Percentiles rank a stretch among this genome's conserved stretches.
Conservation (phyloP, 2,329 filamentous ascomycete species). For the Fusarium albidum region DNA sequence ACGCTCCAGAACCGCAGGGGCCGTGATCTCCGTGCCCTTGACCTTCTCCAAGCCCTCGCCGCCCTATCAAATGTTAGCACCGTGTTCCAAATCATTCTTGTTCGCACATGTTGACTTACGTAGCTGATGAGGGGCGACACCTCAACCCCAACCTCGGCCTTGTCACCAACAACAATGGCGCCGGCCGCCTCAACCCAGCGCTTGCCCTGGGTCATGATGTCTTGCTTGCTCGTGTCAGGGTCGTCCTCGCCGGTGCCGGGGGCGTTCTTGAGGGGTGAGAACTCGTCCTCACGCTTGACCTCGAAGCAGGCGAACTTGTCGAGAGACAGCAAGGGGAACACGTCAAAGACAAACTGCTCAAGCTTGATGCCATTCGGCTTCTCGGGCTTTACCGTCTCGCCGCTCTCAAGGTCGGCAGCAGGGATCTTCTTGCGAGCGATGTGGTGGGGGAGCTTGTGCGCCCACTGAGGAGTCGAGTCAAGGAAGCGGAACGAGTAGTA, state of each 20-base stretch:
- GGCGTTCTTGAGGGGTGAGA: conserved; percentile 94
- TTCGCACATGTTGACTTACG: conserved; percentile 64
- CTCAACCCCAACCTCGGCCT: conserved; percentile 78
- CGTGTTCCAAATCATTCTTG: not conserved
- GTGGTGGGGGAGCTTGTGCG: conserved; percentile 88
- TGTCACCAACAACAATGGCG: conserved; percentile 72
- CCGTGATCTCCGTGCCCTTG: conserved; percentile 60
- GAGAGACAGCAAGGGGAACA: conserved; percentile 88
- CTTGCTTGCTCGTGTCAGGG: conserved; percentile 87
- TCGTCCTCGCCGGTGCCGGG: conserved; percentile 89
- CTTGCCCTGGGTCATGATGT: conserved; percentile 90
- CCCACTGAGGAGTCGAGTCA: conserved; percentile 87
- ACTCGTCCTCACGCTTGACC: conserved; percentile 96
- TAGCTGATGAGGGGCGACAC: conserved; percentile 95
- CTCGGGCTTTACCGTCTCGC: conserved; percentile 85
- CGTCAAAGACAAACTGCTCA: conserved; percentile 99
- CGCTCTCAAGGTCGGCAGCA: conserved; percentile 76
- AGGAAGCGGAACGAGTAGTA: conserved; percentile 98
- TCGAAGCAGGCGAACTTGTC: conserved; percentile 95
- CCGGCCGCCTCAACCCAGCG: conserved; percentile 86
- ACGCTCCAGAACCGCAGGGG: conserved; percentile 60
- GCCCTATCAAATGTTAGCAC: conserved; percentile 50
- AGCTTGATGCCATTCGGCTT: conserved; percentile 99
- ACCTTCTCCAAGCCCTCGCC: conserved; percentile 70
- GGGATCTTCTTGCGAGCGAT: conserved; percentile 99